Evolutionary conservation across 371 early-diverging fungal genomes (phyloP), one percentile per base, ranked within the genome.

Genomic region (Rhizopus microsporus): DNA sequence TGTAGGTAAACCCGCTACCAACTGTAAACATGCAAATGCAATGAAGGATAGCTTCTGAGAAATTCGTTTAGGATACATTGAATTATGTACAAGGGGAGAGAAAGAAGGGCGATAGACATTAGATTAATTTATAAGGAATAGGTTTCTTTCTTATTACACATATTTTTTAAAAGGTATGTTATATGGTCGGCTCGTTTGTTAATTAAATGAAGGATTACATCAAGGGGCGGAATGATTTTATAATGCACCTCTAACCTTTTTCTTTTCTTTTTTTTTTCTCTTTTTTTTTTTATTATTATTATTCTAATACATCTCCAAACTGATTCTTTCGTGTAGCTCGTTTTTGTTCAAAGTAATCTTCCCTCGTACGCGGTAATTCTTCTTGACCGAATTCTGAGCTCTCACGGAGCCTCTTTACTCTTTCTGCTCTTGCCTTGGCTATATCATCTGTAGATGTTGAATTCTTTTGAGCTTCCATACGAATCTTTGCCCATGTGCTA

Each of bases 281-380:
- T 23, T 23, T 37, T 13, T 13, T 13, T 44, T 16, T 44, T 44
- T 44, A 4, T 44, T 2, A 9, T 10, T 15, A 50, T 42, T 59
- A 69, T 57, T 62, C 55, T 37, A 69, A 51, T 52, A 57, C 37
- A 57, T 78, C 78, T 8, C 78, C 78, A 70, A 71, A 78, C 50
- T 72, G 77, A 37, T 64, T 78, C 42, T 48, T 68, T 58, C 73
- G 57, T 30, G 45, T 17, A 16, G 52, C 4, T 1, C 44, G 43
- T 15, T 29, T 33, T 39, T 63, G 62, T 46, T 72, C 56, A 35
- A 66, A 64, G 4, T 58, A 32, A 35, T 78, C 78, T 54, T 78
- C 78, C 58, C 78, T 55, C 12, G 78, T 78, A 51, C 78, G 65
- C 10, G 78, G 75, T 16, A 78, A 40, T 7, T 75, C 71, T 38